These are phyloP conservation scores for Penicillium pancosmium DNA, from an alignment of 495 filamentous ascomycete species.

Conservation along the genomic window DNA sequence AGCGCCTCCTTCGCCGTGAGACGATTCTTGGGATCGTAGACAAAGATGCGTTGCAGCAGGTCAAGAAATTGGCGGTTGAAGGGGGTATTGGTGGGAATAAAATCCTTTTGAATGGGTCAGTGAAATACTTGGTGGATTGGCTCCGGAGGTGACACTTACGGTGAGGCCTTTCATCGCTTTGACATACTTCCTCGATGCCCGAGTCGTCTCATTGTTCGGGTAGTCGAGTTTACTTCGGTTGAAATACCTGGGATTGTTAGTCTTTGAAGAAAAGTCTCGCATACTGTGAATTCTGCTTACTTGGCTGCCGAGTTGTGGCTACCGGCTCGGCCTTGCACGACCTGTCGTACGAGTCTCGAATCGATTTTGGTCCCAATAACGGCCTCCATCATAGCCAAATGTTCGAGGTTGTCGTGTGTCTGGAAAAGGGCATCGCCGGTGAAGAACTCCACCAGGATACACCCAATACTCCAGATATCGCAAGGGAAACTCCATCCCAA, in stretches of 20 bases:
- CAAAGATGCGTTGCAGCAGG: slow-evolving; percentile 85
- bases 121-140: neutral
- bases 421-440: slow-evolving; percentile 98
- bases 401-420: slow-evolving; percentile 96
- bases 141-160: slow-evolving; percentile 53
- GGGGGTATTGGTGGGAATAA: slow-evolving; percentile 74
- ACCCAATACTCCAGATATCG: slow-evolving; percentile 99
- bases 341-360: slow-evolving; percentile 70
- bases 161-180: slow-evolving; percentile 88
- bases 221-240: slow-evolving; percentile 83
- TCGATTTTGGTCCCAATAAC: slow-evolving; percentile 80
- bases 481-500: slow-evolving; percentile 97
- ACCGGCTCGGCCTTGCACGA: slow-evolving; percentile 65
- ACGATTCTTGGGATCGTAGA: slow-evolving; percentile 87
- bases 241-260: slow-evolving; percentile 69
- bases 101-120: slow-evolving; percentile 62
- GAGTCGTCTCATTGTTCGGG: slow-evolving; percentile 81
- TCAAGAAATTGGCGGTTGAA: slow-evolving; percentile 90
- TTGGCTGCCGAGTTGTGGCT: slow-evolving; percentile 76
- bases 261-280: neutral
- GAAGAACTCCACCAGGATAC: slow-evolving; percentile 98
- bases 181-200: slow-evolving; percentile 89
- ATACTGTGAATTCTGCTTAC: slow-evolving; percentile 54
- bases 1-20: slow-evolving; percentile 92
- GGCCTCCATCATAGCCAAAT: slow-evolving; percentile 99